These are phyloP conservation scores for Moniliella sp. DNA, from an alignment of 1,284 basidiomycete genomes.

Conservation along the genomic window DNA sequence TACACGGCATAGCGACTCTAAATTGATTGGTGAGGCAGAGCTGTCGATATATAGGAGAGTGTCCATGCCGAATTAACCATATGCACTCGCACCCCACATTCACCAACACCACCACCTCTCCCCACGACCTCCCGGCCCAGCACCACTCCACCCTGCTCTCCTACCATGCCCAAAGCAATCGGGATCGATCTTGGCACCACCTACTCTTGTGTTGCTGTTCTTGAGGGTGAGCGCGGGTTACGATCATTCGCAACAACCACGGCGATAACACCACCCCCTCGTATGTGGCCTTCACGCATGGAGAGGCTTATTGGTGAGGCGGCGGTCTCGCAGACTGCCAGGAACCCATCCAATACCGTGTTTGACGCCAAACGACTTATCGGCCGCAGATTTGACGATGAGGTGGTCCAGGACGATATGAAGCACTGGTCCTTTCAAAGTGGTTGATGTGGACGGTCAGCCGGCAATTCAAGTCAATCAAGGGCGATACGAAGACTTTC, in stretches of 20 bases:
- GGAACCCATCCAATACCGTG: constrained; percentile 39
- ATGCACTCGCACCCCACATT: no score
- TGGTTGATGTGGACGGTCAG: constrained; percentile 58
- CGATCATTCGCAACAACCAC: constrained; percentile 86
- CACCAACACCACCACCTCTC: no score
- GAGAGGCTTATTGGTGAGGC: no score
- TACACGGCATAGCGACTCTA: no score
- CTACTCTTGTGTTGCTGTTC: constrained; percentile 51
- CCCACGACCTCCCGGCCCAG: no score
- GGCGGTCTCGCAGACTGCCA: constrained; percentile 60
- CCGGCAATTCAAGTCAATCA: constrained; percentile 72
- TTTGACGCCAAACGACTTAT: constrained; percentile 79
- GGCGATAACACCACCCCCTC: constrained; percentile 86
- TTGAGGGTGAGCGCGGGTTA: constrained; percentile 51
- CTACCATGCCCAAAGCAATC: no score
- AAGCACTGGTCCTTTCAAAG: constrained; percentile 87
- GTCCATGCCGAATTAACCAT: no score
- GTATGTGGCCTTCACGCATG: constrained; percentile 51
- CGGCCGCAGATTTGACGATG: constrained; percentile 60
- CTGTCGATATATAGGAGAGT: no score
- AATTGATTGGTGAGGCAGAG: no score
- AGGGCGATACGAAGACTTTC: constrained; percentile 75
- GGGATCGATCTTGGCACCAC: no score
- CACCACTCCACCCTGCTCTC: no score
- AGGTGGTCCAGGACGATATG: constrained; percentile 77